These are phyloP conservation scores for Aspergillus quadricinctus DNA, from an alignment of 2,329 filamentous ascomycete species.

Conservation along the genomic window DNA sequence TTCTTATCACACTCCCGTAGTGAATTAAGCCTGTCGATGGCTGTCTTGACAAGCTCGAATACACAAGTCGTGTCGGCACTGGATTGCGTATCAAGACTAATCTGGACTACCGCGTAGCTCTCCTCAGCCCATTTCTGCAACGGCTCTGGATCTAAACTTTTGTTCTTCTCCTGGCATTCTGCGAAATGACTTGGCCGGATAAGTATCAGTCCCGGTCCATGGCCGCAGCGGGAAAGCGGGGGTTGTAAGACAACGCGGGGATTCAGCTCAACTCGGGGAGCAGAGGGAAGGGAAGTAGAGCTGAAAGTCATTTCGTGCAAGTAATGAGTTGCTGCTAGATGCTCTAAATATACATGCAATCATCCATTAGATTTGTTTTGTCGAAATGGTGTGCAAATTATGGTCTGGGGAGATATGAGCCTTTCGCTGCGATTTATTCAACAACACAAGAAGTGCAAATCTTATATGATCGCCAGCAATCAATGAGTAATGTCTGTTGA, in stretches of 20 bases:
- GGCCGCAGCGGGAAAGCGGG: slow-evolving; percentile 47
- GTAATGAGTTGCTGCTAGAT: neutral
- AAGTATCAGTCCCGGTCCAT: slow-evolving; percentile 47
- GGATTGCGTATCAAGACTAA: slow-evolving; percentile 27
- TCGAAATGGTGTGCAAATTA: neutral
- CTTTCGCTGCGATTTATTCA: too few species aligned
- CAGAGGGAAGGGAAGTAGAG: slow-evolving; percentile 3
- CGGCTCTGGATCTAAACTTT: slow-evolving; percentile 50
- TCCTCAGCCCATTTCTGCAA: slow-evolving; percentile 68
- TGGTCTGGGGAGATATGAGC: neutral
- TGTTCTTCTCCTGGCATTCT: slow-evolving; percentile 27
- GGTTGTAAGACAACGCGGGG: slow-evolving; percentile 22
- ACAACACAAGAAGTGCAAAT: too few species aligned
- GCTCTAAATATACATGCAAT: neutral
- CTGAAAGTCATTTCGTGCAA: slow-evolving; percentile 4
- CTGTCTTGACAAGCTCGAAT: slow-evolving; percentile 7
- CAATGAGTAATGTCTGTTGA: too few species aligned
- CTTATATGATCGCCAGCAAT: too few species aligned
- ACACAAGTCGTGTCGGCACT: slow-evolving; percentile 12
- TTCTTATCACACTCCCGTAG: slow-evolving; percentile 22
- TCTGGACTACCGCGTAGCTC: slow-evolving; percentile 59
- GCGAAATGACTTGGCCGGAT: slow-evolving; percentile 34
- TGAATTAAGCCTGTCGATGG: slow-evolving; percentile 12
- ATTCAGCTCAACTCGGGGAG: slow-evolving; percentile 5
- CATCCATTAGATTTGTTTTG: too few species aligned